phyloP scores from a whole-genome alignment of 2,329 filamentous ascomycete species.

The Monosporascus sp. region DNA sequence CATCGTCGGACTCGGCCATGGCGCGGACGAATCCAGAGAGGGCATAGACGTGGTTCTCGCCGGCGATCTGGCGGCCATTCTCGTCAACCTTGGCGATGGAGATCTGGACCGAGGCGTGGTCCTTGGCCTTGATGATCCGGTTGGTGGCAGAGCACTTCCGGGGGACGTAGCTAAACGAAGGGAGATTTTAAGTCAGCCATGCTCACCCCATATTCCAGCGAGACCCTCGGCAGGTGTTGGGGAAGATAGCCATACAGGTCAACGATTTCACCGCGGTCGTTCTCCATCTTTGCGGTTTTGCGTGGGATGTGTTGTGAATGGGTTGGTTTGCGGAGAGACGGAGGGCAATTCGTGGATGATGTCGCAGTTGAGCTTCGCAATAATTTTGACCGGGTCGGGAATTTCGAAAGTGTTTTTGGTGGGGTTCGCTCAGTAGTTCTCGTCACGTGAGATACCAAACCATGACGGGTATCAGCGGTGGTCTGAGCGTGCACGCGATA shows the following conservation, averaged over 20 bases:
- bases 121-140: conserved; percentile 99
- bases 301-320: background rate
- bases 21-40: conserved; percentile 96
- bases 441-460: background rate
- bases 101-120: conserved; percentile 98
- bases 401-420: background rate
- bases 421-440: background rate
- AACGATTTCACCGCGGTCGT: conserved; percentile 99
- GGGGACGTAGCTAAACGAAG: conserved; percentile 74
- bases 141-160: conserved; percentile 98
- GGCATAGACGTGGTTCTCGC: conserved; percentile 96
- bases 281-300: conserved; percentile 78
- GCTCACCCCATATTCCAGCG: background rate
- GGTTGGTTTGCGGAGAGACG: background rate
- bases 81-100: conserved; percentile 97
- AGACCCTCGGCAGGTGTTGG: conserved; percentile 3
- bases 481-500: background rate
- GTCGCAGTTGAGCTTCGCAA: background rate
- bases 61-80: conserved; percentile 87
- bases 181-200: conserved; percentile 4
- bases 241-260: conserved; percentile 71
- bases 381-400: background rate
- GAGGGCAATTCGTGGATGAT: background rate
- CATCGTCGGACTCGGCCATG: conserved; percentile 97
- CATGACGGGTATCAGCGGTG: background rate